Percentiles rank a stretch among this genome's conserved stretches.
Conservation (phyloP, 2,329 filamentous ascomycete genomes). For the Niveomyces coronatus region DNA sequence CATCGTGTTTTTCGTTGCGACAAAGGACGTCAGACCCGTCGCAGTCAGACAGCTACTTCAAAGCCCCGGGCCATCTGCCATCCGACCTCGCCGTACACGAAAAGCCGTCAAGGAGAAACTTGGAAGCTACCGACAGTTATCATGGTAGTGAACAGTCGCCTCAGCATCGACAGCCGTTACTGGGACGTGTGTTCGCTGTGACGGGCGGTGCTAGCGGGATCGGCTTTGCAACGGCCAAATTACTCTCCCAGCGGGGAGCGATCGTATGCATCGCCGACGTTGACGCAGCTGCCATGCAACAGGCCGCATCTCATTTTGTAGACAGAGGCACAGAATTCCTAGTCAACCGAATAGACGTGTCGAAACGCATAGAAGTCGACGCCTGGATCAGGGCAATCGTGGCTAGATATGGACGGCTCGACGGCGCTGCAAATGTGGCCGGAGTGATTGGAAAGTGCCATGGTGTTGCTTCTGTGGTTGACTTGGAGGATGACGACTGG, state of each 20-base stretch:
- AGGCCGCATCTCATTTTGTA: slow-evolving; percentile 22
- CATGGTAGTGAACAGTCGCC: background rate
- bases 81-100: no score
- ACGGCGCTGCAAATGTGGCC: slow-evolving; percentile 44
- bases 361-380: slow-evolving; percentile 36
- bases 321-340: slow-evolving; percentile 17
- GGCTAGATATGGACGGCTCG: slow-evolving; percentile 36
- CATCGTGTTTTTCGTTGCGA: no score
- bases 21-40: no score
- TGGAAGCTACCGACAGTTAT: no score
- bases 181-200: slow-evolving; percentile 20
- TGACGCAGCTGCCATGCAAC: slow-evolving; percentile 21
- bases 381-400: slow-evolving; percentile 36
- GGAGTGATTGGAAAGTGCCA: slow-evolving; percentile 37
- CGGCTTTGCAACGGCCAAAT: slow-evolving; percentile 28
- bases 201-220: slow-evolving; percentile 28
- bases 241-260: slow-evolving; percentile 26
- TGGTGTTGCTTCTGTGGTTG: slow-evolving; percentile 26
- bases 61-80: no score
- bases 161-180: background rate
- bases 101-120: no score
- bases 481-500: slow-evolving; percentile 36
- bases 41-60: no score
- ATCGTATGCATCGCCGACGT: slow-evolving; percentile 28
- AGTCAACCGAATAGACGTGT: slow-evolving; percentile 34